A percentile compares a stretch with the other conserved stretches of the same genome.
Evolutionary conservation across 2,329 filamentous ascomycete species (phyloP).

Genomic region (Nannizzia gypsea): DNA sequence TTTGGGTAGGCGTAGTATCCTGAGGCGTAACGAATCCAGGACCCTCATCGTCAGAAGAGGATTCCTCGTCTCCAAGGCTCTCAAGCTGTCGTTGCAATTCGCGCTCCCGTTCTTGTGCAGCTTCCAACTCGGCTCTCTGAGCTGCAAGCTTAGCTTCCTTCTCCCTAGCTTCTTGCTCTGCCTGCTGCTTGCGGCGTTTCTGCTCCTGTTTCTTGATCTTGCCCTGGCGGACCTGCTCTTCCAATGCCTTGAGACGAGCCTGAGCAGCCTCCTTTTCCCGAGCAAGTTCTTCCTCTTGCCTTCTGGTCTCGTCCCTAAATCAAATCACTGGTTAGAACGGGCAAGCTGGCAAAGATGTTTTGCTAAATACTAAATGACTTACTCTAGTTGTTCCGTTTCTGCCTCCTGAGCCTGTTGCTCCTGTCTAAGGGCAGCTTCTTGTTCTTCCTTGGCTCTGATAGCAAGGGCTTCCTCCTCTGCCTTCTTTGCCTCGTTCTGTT

Average conservation of each 20-base stretch:
- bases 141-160: slow-evolving; percentile 75
- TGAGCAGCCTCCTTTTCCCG: slow-evolving; percentile 70
- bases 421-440: slow-evolving; percentile 46
- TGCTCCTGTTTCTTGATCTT: slow-evolving; percentile 96
- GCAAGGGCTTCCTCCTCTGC: slow-evolving; percentile 41
- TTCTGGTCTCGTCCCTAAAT: slow-evolving; percentile 56
- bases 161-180: slow-evolving; percentile 72
- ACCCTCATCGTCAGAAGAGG: slow-evolving; percentile 63
- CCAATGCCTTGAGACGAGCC: slow-evolving; percentile 73
- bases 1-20: slow-evolving; percentile 48
- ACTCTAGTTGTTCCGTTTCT: slow-evolving; percentile 70
- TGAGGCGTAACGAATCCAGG: slow-evolving; percentile 56
- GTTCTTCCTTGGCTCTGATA: slow-evolving; percentile 35
- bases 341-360: neutral
- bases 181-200: slow-evolving; percentile 82
- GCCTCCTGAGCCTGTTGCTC: slow-evolving; percentile 66
- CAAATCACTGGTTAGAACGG: neutral
- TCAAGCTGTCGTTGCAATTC: slow-evolving; percentile 83
- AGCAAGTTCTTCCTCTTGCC: slow-evolving; percentile 68
- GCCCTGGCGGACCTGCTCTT: slow-evolving; percentile 85
- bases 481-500: slow-evolving; percentile 47
- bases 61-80: slow-evolving; percentile 61
- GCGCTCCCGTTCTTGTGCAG: slow-evolving; percentile 76
- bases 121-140: slow-evolving; percentile 83
- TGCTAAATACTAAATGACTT: slow-evolving; percentile 38